Base-by-base conservation (phyloP, 768 basidiomycete species). In the Pleurotus cornucopiae region DNA sequence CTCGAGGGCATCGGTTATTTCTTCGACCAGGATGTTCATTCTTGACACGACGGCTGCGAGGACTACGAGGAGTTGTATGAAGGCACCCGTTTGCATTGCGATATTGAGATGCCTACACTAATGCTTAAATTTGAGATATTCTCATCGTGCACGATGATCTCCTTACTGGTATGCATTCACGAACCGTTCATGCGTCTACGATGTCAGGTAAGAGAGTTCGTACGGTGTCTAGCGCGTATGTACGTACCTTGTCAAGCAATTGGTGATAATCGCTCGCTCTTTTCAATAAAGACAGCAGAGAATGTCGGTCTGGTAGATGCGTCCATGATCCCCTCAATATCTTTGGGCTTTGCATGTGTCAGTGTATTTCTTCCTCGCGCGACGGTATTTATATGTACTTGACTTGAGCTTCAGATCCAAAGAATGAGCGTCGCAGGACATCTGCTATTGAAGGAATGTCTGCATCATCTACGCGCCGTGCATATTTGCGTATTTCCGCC, bases 51-150 rank as follows among this genome's bases (percentile, higher is more conserved):
- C 77, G 11, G 83, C 87, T 20, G 76, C 72, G 41, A 91, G 73
- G 4, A 81, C 71, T 46, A 93, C 64, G n/a, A 85, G 68, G 13
- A 89, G 65, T 58, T 87, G 86, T 11, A 88, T 72, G 63, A 93
- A 93, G 14, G 88, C 84, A 14, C 85, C 88, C 0, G 82, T 78
- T 64, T 86, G 87, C 76, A 92, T 80, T 34, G 81, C 79, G 21
- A 84, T 72, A 25, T 74, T 69, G 57, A 90, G 83, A 25, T 79
- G 79, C 45, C 89, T 92, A 58, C 6, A 25, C 23, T 48, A 44
- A 34, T 21, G 49, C 44, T 54, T 14, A 39, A 48, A 16, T 54
- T 39, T 39, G 53, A 49, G 38, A 6, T 37, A 55, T 38, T 47
- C 39, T 9, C 37, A 55, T 34, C 39, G 46, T 11, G 9, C 52